These are phyloP conservation scores for Biscogniauxia mediterranea DNA, from an alignment of 2,329 filamentous ascomycete genomes.

Conservation along the genomic window DNA sequence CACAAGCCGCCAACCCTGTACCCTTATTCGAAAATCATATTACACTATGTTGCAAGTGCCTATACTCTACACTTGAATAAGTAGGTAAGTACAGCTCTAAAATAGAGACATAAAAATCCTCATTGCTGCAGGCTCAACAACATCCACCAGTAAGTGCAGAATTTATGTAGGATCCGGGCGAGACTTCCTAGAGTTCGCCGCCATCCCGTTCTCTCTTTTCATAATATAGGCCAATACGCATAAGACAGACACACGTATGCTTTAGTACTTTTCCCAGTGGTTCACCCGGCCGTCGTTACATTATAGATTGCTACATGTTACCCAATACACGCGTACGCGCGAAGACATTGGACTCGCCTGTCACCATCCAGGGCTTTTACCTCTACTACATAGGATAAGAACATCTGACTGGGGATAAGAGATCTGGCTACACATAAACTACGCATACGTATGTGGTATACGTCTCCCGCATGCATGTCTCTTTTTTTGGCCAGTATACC, in stretches of 20 bases:
- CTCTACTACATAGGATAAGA: no score
- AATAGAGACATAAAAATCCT: background rate
- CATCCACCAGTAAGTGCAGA: background rate
- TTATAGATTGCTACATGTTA: background rate
- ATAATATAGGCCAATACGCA: no score
- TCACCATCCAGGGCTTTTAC: no score
- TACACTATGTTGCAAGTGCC: background rate
- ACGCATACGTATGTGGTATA: no score
- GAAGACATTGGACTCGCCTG: background rate
- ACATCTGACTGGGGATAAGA: no score
- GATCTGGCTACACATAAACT: no score
- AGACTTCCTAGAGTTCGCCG: background rate
- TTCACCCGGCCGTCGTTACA: background rate
- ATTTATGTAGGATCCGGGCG: background rate
- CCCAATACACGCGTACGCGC: background rate
- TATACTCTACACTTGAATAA: no score
- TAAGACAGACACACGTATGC: background rate
- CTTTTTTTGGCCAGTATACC: no score
- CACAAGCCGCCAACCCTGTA: no score
- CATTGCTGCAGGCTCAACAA: background rate
- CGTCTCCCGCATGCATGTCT: no score
- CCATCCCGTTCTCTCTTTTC: no score
- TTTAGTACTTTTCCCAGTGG: background rate
- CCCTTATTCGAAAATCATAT: background rate
- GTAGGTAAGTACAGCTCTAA: background rate